Conservation (phyloP, 768 basidiomycete genomes). For the Tricholomella constricta region DNA sequence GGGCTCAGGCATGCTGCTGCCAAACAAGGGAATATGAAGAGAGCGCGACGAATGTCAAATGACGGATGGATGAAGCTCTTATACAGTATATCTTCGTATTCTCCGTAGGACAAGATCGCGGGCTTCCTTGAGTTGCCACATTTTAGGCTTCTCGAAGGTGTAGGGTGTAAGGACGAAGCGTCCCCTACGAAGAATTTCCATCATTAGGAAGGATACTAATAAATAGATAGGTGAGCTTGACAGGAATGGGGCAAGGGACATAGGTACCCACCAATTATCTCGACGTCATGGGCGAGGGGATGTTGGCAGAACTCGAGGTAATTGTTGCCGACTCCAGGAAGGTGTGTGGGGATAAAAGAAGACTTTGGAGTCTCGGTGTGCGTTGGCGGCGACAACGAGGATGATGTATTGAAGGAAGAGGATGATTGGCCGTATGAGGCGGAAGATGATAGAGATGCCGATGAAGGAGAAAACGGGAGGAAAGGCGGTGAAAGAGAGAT, state of each 20-base stretch:
- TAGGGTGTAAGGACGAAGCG: conserved; percentile 55
- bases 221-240: conserved; percentile 11
- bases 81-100: conserved; percentile 41
- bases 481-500: conserved; percentile 5
- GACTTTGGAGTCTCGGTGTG: conserved; percentile 30
- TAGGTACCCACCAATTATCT: conserved; percentile 50
- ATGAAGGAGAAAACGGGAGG: conserved; percentile 20
- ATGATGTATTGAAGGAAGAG: not conserved
- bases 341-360: conserved; percentile 48
- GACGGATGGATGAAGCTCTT: conserved; percentile 1
- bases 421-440: conserved; percentile 2
- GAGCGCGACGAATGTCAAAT: conserved; percentile 8
- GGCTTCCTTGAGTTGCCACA: conserved; percentile 49
- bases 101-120: conserved; percentile 38
- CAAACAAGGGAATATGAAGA: not conserved
- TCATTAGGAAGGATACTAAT: conserved; percentile 61
- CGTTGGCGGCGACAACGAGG: not conserved
- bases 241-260: not conserved
- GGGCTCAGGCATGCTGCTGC: not conserved
- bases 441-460: conserved; percentile 16
- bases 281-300: conserved; percentile 48
- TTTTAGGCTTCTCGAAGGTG: conserved; percentile 47
- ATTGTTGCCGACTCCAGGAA: conserved; percentile 55
- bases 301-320: conserved; percentile 59
- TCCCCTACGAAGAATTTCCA: conserved; percentile 64